Percentiles rank a stretch among this genome's conserved stretches.
Conservation (phyloP, 2,329 filamentous ascomycete species). For the Phyllosticta citribraziliensis region DNA sequence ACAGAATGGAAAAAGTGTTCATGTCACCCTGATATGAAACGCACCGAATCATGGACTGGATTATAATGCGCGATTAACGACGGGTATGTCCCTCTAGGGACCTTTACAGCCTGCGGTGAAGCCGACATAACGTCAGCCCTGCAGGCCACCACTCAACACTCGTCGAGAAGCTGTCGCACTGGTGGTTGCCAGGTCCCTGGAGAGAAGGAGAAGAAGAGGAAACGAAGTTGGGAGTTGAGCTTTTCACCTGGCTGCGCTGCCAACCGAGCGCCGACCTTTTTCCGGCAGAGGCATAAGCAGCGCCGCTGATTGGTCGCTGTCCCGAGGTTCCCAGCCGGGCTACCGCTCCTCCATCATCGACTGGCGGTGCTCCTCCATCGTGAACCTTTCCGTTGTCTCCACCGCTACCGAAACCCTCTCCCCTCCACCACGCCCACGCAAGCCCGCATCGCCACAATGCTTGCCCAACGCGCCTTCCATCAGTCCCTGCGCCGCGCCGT, state of each 20-base stretch:
- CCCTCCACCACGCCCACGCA: neutral
- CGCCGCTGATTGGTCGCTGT: conserved; percentile 2
- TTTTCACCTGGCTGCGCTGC: neutral
- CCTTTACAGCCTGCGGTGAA: conserved; percentile 22
- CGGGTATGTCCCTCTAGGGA: conserved; percentile 39
- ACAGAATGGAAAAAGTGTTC: neutral
- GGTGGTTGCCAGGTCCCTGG: conserved; percentile 32
- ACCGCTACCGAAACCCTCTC: neutral
- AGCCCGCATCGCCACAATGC: conserved; percentile 24
- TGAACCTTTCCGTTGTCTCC: neutral
- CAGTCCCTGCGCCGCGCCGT: conserved; percentile 33
- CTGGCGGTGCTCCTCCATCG: neutral
- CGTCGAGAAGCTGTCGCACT: neutral
- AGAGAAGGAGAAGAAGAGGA: conserved; percentile 4
- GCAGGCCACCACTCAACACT: conserved; percentile 6
- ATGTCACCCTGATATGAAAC: conserved; percentile 48
- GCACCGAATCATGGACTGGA: conserved; percentile 32
- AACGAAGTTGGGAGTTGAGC: neutral
- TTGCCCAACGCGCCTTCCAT: conserved; percentile 38
- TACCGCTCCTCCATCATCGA: neutral
- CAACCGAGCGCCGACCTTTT: neutral
- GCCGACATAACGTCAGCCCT: conserved; percentile 31
- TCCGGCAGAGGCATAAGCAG: neutral
- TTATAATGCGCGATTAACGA: conserved; percentile 44
- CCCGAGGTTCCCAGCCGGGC: conserved; percentile 4